These are phyloP conservation scores for Metschnikowia cubensis DNA, from an alignment of 805 yeast genomes.

Conservation along the genomic window DNA sequence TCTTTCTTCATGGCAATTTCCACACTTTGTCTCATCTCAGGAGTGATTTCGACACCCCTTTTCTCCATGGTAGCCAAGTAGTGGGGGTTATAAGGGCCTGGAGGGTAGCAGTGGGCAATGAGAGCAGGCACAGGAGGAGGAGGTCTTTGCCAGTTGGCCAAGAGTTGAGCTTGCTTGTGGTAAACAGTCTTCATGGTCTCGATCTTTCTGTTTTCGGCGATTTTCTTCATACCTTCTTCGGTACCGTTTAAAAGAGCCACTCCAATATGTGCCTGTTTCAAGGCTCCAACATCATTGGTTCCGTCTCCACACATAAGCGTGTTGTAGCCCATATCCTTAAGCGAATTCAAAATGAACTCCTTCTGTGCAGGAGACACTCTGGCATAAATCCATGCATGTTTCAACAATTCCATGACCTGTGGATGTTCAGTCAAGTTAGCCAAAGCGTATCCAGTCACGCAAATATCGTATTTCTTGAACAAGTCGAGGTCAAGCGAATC, in stretches of 20 bases:
- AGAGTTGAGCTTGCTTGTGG: constrained; percentile 75
- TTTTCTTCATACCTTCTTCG: constrained; percentile 85
- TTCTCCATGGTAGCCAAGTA: constrained; percentile 81
- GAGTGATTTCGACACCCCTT: constrained; percentile 76
- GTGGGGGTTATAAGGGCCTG: constrained; percentile 88
- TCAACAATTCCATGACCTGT: constrained; percentile 68
- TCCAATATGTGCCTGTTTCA: constrained; percentile 97
- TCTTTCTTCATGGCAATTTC: constrained; percentile 46
- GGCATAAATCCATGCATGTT: constrained; percentile 95
- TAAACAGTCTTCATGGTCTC: constrained; percentile 65
- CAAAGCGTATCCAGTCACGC: constrained; percentile 91
- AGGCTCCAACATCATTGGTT: constrained; percentile 99
- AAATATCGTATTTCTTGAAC: constrained; percentile 72
- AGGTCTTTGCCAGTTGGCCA: constrained; percentile 79
- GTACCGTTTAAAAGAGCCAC: constrained; percentile 97
- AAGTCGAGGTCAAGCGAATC: constrained; percentile 53
- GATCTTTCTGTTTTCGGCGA: constrained; percentile 72
- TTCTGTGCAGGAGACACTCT: constrained; percentile 96
- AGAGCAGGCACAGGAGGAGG: constrained; percentile 76
- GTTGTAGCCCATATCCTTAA: constrained; percentile 84
- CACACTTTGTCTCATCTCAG: constrained; percentile 62
- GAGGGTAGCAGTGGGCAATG: constrained; percentile 96
- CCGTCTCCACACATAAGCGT: constrained; percentile 99
- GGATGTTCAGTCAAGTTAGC: constrained; percentile 59
- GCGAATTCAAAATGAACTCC: constrained; percentile 79